phyloP scores from a whole-genome alignment of 352 stramenopile species.

The Globisporangium ultimum region DNA sequence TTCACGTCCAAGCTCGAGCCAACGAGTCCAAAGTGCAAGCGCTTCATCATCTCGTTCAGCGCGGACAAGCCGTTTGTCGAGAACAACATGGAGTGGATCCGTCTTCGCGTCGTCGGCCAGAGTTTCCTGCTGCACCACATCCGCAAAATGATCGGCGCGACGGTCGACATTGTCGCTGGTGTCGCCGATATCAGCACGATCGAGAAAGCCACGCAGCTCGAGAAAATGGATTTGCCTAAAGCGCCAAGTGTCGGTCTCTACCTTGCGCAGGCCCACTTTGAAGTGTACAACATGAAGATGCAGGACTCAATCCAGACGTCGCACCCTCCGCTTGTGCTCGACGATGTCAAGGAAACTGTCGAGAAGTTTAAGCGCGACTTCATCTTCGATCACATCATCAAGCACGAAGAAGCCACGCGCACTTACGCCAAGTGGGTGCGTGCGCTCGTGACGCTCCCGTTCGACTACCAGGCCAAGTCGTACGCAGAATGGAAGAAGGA shows the following conservation, averaged over 20 bases:
- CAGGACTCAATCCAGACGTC: conserved; percentile 59
- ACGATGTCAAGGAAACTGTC: conserved; percentile 42
- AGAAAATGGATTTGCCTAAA: conserved; percentile 87
- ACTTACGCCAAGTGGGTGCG: conserved; percentile 84
- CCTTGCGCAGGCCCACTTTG: conserved; percentile 81
- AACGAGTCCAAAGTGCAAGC: conserved; percentile 71
- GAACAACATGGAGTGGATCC: conserved; percentile 94
- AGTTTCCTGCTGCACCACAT: conserved; percentile 98
- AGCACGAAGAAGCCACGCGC: conserved; percentile 67
- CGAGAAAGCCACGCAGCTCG: conserved; percentile 50
- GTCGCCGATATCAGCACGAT: conserved; percentile 51
- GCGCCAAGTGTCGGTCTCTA: conserved; percentile 85
- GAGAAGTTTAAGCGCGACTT: conserved; percentile 76
- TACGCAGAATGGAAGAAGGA: conserved; percentile 71
- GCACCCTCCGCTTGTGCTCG: conserved; percentile 65
- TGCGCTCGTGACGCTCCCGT: conserved; percentile 64
- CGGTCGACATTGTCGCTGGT: conserved; percentile 71
- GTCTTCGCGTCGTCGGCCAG: conserved; percentile 93
- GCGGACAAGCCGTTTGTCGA: conserved; percentile 77
- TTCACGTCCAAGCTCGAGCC: conserved; percentile 92
- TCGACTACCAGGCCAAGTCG: conserved; percentile 58
- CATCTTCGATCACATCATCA: conserved; percentile 85
- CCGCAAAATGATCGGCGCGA: conserved; percentile 95
- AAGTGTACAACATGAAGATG: conserved; percentile 84
- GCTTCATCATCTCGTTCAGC: conserved; percentile 93